Conservation (phyloP, 164 flowering plant species). For the Buxus sempervirens region DNA sequence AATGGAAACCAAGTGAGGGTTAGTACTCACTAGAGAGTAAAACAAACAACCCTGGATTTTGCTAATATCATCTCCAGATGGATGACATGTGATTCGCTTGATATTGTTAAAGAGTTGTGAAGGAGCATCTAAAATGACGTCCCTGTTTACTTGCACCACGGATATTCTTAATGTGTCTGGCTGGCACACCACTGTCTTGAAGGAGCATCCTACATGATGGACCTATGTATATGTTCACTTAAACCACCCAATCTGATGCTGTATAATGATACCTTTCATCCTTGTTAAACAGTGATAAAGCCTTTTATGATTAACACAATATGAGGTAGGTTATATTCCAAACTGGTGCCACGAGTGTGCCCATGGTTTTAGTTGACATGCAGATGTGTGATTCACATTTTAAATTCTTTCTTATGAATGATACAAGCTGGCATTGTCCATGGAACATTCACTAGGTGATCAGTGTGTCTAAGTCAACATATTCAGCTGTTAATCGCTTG, state of each 20-base stretch:
- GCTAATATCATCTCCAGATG: neutral
- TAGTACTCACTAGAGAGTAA: neutral
- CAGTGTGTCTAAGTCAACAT: neutral
- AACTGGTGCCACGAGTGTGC: too few species aligned
- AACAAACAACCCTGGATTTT: neutral
- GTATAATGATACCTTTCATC: neutral
- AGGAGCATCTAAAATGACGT: neutral
- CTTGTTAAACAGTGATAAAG: neutral
- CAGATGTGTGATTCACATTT: neutral
- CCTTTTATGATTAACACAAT: too few species aligned
- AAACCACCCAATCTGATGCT: neutral
- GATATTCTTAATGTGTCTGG: too few species aligned
- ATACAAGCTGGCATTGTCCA: neutral
- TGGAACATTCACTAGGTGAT: neutral
- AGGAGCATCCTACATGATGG: neutral
- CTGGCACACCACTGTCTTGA: too few species aligned
- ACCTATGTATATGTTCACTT: neutral
- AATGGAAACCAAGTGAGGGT: neutral
- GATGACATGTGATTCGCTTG: neutral
- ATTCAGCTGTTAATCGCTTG: conserved; percentile 4
- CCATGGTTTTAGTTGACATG: neutral
- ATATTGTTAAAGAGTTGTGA: neutral
- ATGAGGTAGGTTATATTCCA: too few species aligned
- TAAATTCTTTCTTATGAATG: neutral
- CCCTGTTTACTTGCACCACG: neutral